Percentiles rank a stretch among this genome's conserved stretches.
These are phyloP conservation scores for Candida montana DNA, from an alignment of 805 yeast genomes.

Conservation along the genomic window DNA sequence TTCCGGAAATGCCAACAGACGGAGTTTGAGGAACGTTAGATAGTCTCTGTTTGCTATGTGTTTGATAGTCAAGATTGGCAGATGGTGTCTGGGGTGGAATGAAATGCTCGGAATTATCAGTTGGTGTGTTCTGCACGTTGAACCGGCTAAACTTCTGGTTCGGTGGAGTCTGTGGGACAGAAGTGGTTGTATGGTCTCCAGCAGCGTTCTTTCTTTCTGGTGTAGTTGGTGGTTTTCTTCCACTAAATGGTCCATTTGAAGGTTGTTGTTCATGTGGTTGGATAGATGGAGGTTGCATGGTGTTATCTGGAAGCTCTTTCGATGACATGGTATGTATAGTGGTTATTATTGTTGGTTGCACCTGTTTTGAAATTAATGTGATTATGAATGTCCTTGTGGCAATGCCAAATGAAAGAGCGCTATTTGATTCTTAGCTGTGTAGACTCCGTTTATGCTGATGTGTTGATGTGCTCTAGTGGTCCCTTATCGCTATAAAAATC, in stretches of 20 bases:
- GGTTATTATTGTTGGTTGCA: too few relatives aligned
- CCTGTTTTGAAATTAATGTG: too few relatives aligned
- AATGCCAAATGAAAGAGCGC: too few relatives aligned
- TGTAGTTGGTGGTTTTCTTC: slow-evolving; percentile 7
- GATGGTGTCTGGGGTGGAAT: slow-evolving; percentile 24
- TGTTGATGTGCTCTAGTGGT: too few relatives aligned
- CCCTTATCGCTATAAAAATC: too few relatives aligned
- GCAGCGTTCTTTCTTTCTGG: slow-evolving; percentile 10
- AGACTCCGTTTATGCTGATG: too few relatives aligned
- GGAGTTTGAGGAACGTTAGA: slow-evolving; percentile 26
- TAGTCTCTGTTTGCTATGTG: slow-evolving; percentile 5
- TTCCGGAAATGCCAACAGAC: background rate
- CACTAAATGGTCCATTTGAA: background rate
- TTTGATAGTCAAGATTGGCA: slow-evolving; percentile 1
- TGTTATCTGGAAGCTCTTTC: too few relatives aligned
- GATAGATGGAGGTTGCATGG: background rate
- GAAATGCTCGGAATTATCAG: slow-evolving; percentile 6
- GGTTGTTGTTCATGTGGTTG: background rate
- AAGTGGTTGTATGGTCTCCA: background rate
- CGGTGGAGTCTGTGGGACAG: slow-evolving; percentile 23
- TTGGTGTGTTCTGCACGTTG: slow-evolving; percentile 16
- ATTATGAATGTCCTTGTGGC: too few relatives aligned
- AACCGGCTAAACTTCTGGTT: slow-evolving; percentile 6
- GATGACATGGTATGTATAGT: background rate
- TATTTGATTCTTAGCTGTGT: too few relatives aligned